phyloP scores from a whole-genome alignment of 176 grass and related monocot genomes.

The Oryza nivara region DNA sequence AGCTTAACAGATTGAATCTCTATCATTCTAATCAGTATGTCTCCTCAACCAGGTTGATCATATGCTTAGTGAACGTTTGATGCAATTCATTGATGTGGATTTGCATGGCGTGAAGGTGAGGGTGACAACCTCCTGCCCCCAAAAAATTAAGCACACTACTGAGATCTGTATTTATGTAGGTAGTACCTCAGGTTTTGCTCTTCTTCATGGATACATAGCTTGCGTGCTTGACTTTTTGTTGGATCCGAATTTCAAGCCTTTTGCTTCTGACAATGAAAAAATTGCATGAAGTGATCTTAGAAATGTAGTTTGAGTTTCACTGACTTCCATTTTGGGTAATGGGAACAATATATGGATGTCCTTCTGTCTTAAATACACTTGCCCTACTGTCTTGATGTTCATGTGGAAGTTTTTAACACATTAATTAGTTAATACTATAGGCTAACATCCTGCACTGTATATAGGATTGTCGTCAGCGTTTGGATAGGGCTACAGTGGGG shows the following conservation, averaged over 20 bases:
- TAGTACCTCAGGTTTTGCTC: background rate
- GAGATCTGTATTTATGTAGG: background rate
- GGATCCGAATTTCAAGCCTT: background rate
- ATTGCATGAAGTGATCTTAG: slow-evolving; percentile 14
- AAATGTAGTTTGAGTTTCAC: background rate
- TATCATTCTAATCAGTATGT: slow-evolving; percentile 33
- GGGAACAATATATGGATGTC: background rate
- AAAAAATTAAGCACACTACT: background rate
- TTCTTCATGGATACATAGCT: background rate
- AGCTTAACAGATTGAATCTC: slow-evolving; percentile 1
- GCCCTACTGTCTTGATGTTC: slow-evolving; percentile 22
- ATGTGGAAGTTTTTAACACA: slow-evolving; percentile 38
- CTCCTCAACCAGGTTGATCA: slow-evolving; percentile 81
- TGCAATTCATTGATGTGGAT: slow-evolving; percentile 76
- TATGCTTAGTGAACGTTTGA: slow-evolving; percentile 86
- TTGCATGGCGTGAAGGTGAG: slow-evolving; percentile 80
- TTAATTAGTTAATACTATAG: slow-evolving; percentile 33
- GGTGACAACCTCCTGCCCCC: background rate
- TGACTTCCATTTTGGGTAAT: slow-evolving; percentile 1
- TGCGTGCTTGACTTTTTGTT: slow-evolving; percentile 16
- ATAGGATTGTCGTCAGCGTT: slow-evolving; percentile 83
- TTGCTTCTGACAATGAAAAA: background rate
- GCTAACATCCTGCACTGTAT: slow-evolving; percentile 22
- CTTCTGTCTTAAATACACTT: background rate
- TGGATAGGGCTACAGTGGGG: slow-evolving; percentile 87